Evolutionary conservation across 495 filamentous ascomycete species (phyloP).

Genomic region (Entonaema liquescens): DNA sequence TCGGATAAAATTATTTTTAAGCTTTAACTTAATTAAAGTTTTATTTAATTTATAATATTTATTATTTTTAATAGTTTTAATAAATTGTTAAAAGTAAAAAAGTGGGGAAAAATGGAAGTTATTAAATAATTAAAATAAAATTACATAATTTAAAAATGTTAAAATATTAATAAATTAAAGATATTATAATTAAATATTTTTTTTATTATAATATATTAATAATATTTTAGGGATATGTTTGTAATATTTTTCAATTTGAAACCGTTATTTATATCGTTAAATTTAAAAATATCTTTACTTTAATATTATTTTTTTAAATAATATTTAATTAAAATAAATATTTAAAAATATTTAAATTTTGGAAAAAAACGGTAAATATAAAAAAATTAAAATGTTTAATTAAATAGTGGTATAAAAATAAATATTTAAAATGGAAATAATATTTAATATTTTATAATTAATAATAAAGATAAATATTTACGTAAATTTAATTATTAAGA

Average conservation of each 20-base stretch:
- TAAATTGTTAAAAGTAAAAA: neutral
- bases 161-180: neutral
- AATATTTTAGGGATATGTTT: neutral
- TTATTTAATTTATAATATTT: neutral
- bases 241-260: neutral
- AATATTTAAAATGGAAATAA: neutral
- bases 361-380: neutral
- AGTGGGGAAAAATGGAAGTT: neutral
- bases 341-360: neutral
- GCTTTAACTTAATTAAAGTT: neutral
- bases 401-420: neutral
- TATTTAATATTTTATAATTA: neutral
- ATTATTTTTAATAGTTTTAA: neutral
- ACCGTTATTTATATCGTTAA: neutral
- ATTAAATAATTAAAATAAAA: neutral
- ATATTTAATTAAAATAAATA: neutral
- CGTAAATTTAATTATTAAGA: neutral
- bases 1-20: neutral
- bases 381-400: neutral
- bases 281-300: neutral
- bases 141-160: neutral
- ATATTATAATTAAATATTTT: neutral
- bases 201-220: neutral
- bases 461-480: neutral
- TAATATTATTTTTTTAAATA: neutral